Evolutionary conservation across 1,139 yeast genomes (phyloP), one percentile per base, ranked within the genome.

Genomic region (Candida glucosophila): DNA sequence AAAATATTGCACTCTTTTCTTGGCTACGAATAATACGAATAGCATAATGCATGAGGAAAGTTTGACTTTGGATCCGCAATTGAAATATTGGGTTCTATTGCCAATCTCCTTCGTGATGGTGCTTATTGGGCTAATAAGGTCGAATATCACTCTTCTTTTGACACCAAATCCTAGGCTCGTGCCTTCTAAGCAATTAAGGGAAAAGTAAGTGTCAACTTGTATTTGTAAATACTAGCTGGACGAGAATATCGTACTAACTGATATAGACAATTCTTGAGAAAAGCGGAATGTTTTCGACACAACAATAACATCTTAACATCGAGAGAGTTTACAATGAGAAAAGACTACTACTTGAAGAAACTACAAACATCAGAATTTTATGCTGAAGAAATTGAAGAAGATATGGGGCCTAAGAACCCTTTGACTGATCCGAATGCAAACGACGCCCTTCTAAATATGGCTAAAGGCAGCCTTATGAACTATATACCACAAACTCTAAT

Each of bases 81-180:
- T 90, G 36, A 78, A 82, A 51, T 71, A 77, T 40, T 90, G 97
- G 97, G 97, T 86, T 20, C 62, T 90, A 14, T 54, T 86, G 23
- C 98, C 98, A 18, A 88, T 90, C 25, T 74, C 95, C 5, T 48
- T 81, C 20, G 94, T 86, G 17, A 86, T 90, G 95, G 79, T 90
- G 11, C 55, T 88, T 30, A 88, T 85, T n/a, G 96, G 96, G 5
- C 54, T 90, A 17, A 54, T 85, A 24, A 64, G 95, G 32, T 77
- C 83, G 33, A 76, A 78, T 41, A 66, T 78, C 17, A 75, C 86
- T 24, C 53, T 62, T 19, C 53, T 83, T 28, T 51, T 81, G 23
- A 63, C 70, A 35, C 71, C 86, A 25, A 52, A 61, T 22, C 75
- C 78, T 4, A 77, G 73, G 39, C 57, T 71, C 17, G 70, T 63